phyloP scores from a whole-genome alignment of 1,284 basidiomycete genomes.

The Leccinum pachyderme region DNA sequence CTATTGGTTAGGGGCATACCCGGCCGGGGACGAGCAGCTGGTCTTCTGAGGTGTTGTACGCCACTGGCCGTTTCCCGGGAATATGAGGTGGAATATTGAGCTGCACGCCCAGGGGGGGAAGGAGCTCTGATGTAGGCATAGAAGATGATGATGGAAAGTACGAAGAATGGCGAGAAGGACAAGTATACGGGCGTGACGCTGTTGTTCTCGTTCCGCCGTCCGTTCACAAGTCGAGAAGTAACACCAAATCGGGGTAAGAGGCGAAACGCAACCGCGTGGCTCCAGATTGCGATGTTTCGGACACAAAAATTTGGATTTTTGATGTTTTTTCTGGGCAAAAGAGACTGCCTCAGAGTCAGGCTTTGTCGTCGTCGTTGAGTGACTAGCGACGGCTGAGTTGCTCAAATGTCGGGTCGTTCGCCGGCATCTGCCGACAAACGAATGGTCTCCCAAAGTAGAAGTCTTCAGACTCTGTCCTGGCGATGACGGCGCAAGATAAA shows the following conservation, averaged over 20 bases:
- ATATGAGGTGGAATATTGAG: constrained; percentile 18
- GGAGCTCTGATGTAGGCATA: constrained; percentile 24
- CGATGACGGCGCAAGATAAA: neutral
- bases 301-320: neutral
- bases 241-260: constrained; percentile 24
- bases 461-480: neutral
- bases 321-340: neutral
- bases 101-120: constrained; percentile 22
- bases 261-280: constrained; percentile 3
- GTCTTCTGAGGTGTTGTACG: constrained; percentile 14
- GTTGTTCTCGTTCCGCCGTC: constrained; percentile 19
- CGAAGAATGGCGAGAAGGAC: neutral
- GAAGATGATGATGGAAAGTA: neutral
- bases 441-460: constrained; percentile 2
- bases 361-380: constrained; percentile 11
- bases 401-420: constrained; percentile 3
- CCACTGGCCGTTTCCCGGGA: constrained; percentile 7
- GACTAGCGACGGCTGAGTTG: constrained; percentile 20
- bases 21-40: constrained; percentile 10
- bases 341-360: neutral
- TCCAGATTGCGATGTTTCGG: constrained; percentile 1
- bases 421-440: constrained; percentile 29
- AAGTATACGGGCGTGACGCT: constrained; percentile 7
- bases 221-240: constrained; percentile 2
- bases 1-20: constrained; percentile 18